Conservation (phyloP, 257 asterid genomes). For the Solanum sejunctum region DNA sequence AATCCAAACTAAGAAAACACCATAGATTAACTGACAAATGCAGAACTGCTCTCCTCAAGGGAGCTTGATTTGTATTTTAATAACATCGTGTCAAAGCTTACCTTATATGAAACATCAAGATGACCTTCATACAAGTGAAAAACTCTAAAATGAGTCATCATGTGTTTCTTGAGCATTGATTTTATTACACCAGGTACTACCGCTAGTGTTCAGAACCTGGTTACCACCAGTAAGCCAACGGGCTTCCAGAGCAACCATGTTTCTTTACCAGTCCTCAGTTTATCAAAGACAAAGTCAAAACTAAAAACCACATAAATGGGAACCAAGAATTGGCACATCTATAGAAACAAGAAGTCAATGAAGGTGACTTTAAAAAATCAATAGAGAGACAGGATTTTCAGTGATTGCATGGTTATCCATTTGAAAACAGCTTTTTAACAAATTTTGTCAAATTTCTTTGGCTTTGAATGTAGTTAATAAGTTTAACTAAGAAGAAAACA, state of each 20-base stretch:
- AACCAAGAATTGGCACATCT: not conserved
- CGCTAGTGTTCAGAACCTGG: not conserved
- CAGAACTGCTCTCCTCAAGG: not conserved
- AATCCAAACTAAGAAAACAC: not conserved
- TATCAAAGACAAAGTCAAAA: not conserved
- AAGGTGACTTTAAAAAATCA: not conserved
- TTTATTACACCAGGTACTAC: not conserved
- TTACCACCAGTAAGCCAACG: not conserved
- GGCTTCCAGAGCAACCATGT: not conserved
- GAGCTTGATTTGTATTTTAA: not conserved
- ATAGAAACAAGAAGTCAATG: not conserved
- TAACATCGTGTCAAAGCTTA: not conserved
- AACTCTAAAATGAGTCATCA: not conserved
- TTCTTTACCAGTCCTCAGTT: not conserved
- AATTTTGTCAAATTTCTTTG: not conserved
- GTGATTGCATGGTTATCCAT: not conserved
- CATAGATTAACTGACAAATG: not conserved
- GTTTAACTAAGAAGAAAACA: not conserved
- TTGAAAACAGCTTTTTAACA: not conserved
- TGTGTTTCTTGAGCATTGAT: not conserved
- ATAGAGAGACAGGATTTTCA: not conserved
- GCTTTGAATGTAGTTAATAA: not conserved
- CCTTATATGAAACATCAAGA: not conserved
- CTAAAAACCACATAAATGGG: not conserved
- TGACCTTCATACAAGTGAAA: not conserved